Conservation (phyloP, 2,329 filamentous ascomycete genomes). For the Pyrenophora tritici-repentis region DNA sequence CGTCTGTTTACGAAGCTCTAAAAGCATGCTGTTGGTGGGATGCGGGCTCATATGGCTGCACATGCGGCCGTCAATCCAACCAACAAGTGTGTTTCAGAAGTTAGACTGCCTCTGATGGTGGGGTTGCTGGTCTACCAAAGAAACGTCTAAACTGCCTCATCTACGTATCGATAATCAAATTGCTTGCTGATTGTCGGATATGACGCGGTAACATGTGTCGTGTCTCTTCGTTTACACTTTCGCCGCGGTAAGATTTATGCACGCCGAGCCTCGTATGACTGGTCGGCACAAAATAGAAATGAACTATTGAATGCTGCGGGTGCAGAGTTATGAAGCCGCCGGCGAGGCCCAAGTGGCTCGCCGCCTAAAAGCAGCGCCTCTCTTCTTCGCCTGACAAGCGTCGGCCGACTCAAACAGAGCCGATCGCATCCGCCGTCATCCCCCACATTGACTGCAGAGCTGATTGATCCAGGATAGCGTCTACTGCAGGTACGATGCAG, state of each 20-base stretch:
- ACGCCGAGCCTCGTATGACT: slow-evolving; percentile 34
- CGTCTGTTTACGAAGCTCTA: slow-evolving; percentile 25
- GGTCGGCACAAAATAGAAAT: slow-evolving; percentile 43
- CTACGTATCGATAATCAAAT: slow-evolving; percentile 27
- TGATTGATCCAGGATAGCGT: slow-evolving; percentile 32
- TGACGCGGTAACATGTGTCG: slow-evolving; percentile 10
- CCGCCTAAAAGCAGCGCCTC: slow-evolving; percentile 17
- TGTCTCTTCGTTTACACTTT: slow-evolving; percentile 13
- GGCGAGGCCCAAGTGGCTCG: slow-evolving; percentile 26
- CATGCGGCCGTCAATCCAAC: slow-evolving; percentile 17
- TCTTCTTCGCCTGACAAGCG: slow-evolving; percentile 34
- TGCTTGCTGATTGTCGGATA: slow-evolving; percentile 4
- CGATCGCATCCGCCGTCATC: slow-evolving; percentile 30
- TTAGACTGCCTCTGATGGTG: slow-evolving; percentile 9
- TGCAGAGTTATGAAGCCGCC: slow-evolving; percentile 29
- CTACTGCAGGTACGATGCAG: slow-evolving; percentile 49
- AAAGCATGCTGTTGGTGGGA: slow-evolving; percentile 26
- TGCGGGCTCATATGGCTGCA: slow-evolving; percentile 21
- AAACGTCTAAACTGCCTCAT: slow-evolving; percentile 6
- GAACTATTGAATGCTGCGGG: slow-evolving; percentile 42
- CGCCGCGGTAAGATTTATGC: slow-evolving; percentile 34
- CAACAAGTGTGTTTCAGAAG: slow-evolving; percentile 35
- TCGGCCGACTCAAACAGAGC: slow-evolving; percentile 28
- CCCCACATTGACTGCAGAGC: slow-evolving; percentile 40
- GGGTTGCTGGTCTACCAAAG: slow-evolving; percentile 9